Base-by-base conservation (phyloP, 2,329 filamentous ascomycete genomes). In the Paracoccidioides lutzii region DNA sequence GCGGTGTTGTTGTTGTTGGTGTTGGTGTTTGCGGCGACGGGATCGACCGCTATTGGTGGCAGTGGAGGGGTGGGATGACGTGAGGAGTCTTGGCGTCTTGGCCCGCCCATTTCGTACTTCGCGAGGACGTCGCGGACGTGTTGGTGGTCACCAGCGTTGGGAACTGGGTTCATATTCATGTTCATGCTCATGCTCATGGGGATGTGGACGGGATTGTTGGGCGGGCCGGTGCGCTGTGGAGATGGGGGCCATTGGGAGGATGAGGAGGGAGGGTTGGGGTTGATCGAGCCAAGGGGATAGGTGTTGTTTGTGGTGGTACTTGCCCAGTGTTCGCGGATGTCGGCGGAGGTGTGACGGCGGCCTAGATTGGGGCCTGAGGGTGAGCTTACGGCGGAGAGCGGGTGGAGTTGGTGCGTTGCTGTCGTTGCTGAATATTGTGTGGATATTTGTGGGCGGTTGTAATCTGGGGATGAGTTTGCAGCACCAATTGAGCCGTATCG, bases 271-370 rank as follows among this genome's bases (percentile, higher is more conserved):
- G 84, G 83, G 6, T 80, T 77, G 9, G 84, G 87, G 4, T 85
- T 86, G 32, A 22, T 81, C 77, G 44, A 76, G 66, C 51, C 67
- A 62, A 43, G 69, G 67, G 59, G 63, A 56, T 35, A 56, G 57
- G 59, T 14, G n/a, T 42, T 42, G n/a, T 15, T 42, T 14, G 5
- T 42, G 44, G 30, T 46, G 44, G 30, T 46, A 59, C 67, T 15
- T 72, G 68, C 6, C 83, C 87, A 91, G 41, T 90, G 86, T 63
- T 90, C 85, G 54, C 93, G 85, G 63, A 98, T 97, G 68, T 98
- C 93, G 57, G 93, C 93, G 42, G 90, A 91, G 1, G 93, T 98
- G 71, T 98, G 93, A 59, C 91, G 82, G 60, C 91, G 84, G 46
- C 83, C 81, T 49, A 95, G 77, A 64, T 83, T 90, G 56, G 82